These are phyloP conservation scores for Puccinia novopanici DNA, from an alignment of 1,284 basidiomycete species.

Conservation along the genomic window DNA sequence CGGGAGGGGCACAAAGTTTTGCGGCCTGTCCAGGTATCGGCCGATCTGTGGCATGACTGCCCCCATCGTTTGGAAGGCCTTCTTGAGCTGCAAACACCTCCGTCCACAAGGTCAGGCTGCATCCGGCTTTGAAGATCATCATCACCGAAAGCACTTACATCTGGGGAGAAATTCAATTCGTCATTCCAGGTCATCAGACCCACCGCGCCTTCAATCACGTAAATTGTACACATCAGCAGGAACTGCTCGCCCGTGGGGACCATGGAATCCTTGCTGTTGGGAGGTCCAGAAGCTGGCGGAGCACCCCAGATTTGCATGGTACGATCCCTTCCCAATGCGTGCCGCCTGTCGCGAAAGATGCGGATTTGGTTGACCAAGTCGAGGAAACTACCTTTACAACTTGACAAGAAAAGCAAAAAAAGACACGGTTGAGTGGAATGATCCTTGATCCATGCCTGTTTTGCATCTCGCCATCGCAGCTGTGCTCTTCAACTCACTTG, in stretches of 20 bases:
- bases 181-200: conserved; percentile 46
- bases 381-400: conserved; percentile 39
- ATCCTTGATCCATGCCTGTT: too few species aligned
- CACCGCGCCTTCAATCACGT: conserved; percentile 49
- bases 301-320: conserved; percentile 42
- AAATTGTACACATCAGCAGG: conserved; percentile 42
- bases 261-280: not conserved
- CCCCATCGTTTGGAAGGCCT: conserved; percentile 23
- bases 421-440: too few species aligned
- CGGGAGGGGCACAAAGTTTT: conserved; percentile 36
- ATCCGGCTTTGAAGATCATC: too few species aligned
- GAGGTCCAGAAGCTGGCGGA: conserved; percentile 25
- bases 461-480: too few species aligned
- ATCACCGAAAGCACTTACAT: conserved; percentile 24
- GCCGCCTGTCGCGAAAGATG: conserved; percentile 23
- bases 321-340: conserved; percentile 21
- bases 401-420: too few species aligned
- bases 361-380: conserved; percentile 40
- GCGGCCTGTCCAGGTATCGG: conserved; percentile 21
- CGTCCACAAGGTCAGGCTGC: too few species aligned
- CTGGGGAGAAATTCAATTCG: conserved; percentile 9
- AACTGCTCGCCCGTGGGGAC: conserved; percentile 36
- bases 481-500: conserved; percentile 9
- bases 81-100: conserved; percentile 29
- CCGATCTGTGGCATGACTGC: not conserved